phyloP scores from a whole-genome alignment of 352 stramenopile genomes.

The Aphanomyces cochlioides region DNA sequence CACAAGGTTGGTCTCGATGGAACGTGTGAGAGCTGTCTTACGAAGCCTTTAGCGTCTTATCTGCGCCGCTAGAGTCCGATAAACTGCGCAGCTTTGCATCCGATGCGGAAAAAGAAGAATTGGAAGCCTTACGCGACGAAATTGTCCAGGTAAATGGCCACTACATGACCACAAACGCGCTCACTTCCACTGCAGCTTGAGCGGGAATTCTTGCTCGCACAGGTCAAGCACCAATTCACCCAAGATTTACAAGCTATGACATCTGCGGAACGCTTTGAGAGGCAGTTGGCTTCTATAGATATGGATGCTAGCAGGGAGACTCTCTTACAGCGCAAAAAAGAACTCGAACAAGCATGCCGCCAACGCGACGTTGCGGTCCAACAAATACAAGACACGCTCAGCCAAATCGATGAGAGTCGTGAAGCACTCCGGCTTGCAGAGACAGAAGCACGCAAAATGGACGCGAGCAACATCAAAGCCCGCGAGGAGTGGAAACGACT shows the following conservation, averaged over 20 bases:
- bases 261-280: neutral
- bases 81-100: neutral
- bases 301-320: neutral
- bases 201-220: slow-evolving; percentile 1
- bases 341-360: neutral
- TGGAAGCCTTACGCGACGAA: slow-evolving; percentile 1
- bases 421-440: neutral
- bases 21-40: neutral
- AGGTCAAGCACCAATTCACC: slow-evolving; percentile 11
- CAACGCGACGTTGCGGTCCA: neutral
- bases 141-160: slow-evolving; percentile 2
- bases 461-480: neutral
- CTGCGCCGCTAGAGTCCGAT: neutral
- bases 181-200: neutral
- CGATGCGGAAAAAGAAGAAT: neutral
- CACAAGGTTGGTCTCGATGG: neutral
- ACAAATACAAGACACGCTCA: slow-evolving; percentile 9
- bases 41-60: neutral
- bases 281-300: slow-evolving; percentile 1
- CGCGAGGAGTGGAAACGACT: slow-evolving; percentile 17
- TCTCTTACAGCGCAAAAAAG: neutral
- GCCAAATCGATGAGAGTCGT: neutral
- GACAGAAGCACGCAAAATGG: neutral
- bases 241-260: neutral
- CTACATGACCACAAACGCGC: neutral